Percentiles rank a stretch among this genome's conserved stretches.
Conservation (phyloP, 805 yeast species). For the Dipodascopsis tothii region DNA sequence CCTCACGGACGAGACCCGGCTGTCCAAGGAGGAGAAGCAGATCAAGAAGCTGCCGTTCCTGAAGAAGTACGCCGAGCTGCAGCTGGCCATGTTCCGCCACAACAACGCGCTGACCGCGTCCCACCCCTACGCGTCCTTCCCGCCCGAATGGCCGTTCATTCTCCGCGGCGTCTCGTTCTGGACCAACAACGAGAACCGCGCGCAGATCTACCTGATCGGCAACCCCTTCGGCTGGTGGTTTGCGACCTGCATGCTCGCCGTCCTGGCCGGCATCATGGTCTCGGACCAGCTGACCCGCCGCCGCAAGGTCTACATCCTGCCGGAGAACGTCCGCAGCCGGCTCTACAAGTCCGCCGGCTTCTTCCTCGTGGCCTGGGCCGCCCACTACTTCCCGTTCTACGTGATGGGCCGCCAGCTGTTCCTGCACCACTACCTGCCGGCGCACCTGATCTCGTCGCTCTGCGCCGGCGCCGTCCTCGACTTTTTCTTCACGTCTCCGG, state of each 20-base stretch:
- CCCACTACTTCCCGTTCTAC: constrained; percentile 85
- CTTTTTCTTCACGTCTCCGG: constrained; percentile 48
- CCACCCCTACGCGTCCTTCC: constrained; percentile 93
- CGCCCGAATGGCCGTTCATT: constrained; percentile 85
- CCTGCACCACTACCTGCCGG: constrained; percentile 90
- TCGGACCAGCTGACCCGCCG: constrained; percentile 74
- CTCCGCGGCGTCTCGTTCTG: constrained; percentile 92
- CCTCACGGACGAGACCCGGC: constrained; percentile 51
- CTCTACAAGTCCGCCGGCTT: constrained; percentile 75
- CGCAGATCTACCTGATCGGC: constrained; percentile 85
- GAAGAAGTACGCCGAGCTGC: constrained; percentile 83
- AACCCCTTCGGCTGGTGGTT: constrained; percentile 89
- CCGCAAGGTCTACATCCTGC: constrained; percentile 55
- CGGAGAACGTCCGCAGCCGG: constrained; percentile 56
- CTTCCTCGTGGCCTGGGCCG: constrained; percentile 75
- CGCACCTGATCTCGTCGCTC: constrained; percentile 80
- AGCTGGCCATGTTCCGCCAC: constrained; percentile 80
- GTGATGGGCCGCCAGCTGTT: constrained; percentile 88
- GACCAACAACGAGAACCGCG: constrained; percentile 59
- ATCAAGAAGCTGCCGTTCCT: constrained; percentile 63
- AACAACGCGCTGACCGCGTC: constrained; percentile 79
- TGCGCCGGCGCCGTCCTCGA: constrained; percentile 78
- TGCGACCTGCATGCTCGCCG: constrained; percentile 55
- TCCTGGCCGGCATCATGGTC: constrained; percentile 54
- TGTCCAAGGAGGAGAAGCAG: constrained; percentile 51